These are phyloP conservation scores for Trifolium pratense DNA, from an alignment of 306 rosid species.

Conservation along the genomic window DNA sequence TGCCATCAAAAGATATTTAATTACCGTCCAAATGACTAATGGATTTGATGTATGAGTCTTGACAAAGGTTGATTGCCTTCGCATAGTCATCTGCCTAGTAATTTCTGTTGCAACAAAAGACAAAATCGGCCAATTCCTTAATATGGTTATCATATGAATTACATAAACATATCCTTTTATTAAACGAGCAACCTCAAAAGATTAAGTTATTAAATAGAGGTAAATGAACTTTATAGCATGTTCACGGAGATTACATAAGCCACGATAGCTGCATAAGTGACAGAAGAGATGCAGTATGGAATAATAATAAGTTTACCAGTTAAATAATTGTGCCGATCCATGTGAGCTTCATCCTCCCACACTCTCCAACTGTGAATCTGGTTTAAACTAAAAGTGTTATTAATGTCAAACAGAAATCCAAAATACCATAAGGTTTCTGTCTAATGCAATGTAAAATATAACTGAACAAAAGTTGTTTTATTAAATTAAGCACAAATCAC, in stretches of 20 bases:
- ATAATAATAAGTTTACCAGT: conserved; percentile 52
- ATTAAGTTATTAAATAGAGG: conserved; percentile 24
- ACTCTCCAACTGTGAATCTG: conserved; percentile 97
- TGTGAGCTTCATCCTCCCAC: conserved; percentile 93
- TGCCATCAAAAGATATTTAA: conserved; percentile 34
- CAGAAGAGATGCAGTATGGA: conserved; percentile 1
- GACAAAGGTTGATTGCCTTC: conserved; percentile 88
- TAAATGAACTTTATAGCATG: conserved; percentile 21
- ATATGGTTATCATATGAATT: conserved; percentile 31
- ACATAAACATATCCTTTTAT: conserved; percentile 12
- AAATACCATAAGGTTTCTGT: background rate
- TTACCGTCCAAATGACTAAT: conserved; percentile 80
- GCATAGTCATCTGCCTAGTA: conserved; percentile 71
- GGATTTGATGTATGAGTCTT: conserved; percentile 71
- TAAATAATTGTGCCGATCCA: conserved; percentile 67
- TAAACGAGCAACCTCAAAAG: background rate
- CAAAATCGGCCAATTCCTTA: conserved; percentile 9
- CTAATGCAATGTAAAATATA: background rate
- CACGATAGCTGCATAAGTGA: conserved; percentile 1
- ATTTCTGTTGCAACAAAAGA: conserved; percentile 58
- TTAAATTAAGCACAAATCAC: background rate
- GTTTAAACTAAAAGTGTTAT: conserved; percentile 43
- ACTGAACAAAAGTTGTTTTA: background rate
- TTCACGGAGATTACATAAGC: background rate
- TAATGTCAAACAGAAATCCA: conserved; percentile 39